A percentile compares a stretch with the other conserved stretches of the same genome.
Conservation (phyloP, 345 rosid genomes). For the Aquilaria yunnanensis region DNA sequence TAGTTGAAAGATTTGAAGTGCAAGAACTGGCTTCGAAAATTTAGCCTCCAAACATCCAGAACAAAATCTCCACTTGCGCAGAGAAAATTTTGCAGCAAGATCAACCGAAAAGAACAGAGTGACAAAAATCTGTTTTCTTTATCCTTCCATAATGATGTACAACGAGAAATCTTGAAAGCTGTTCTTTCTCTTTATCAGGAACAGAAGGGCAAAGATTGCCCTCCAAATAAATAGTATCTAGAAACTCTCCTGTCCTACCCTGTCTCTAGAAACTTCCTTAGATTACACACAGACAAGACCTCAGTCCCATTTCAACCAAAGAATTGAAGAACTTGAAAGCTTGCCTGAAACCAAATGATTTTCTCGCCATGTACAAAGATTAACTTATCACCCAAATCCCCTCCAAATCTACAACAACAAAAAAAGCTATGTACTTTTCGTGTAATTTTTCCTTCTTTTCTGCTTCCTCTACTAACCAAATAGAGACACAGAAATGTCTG, state of each 20-base stretch:
- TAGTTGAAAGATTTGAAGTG: too few species aligned
- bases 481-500: slow-evolving; percentile 47
- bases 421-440: slow-evolving; percentile 9
- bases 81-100: too few species aligned
- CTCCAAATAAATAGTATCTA: slow-evolving; percentile 10
- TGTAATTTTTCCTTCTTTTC: neutral
- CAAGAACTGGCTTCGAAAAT: too few species aligned
- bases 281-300: slow-evolving; percentile 10
- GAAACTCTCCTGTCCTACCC: slow-evolving; percentile 6
- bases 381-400: neutral
- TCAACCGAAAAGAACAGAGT: neutral
- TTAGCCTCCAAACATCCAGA: too few species aligned
- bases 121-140: too few species aligned
- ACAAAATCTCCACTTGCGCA: too few species aligned
- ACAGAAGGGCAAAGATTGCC: slow-evolving; percentile 16
- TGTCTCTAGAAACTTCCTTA: neutral
- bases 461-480: slow-evolving; percentile 31
- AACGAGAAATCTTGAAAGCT: too few species aligned
- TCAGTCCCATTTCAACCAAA: slow-evolving; percentile 27
- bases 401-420: slow-evolving; percentile 21
- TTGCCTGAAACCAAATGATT: slow-evolving; percentile 6
- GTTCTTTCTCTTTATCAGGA: slow-evolving; percentile 4
- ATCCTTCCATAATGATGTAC: too few species aligned
- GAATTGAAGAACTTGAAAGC: slow-evolving; percentile 23
- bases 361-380: slow-evolving; percentile 15